phyloP scores from a whole-genome alignment of 2,329 filamentous ascomycete species.

The Neofusicoccum laricinum region DNA sequence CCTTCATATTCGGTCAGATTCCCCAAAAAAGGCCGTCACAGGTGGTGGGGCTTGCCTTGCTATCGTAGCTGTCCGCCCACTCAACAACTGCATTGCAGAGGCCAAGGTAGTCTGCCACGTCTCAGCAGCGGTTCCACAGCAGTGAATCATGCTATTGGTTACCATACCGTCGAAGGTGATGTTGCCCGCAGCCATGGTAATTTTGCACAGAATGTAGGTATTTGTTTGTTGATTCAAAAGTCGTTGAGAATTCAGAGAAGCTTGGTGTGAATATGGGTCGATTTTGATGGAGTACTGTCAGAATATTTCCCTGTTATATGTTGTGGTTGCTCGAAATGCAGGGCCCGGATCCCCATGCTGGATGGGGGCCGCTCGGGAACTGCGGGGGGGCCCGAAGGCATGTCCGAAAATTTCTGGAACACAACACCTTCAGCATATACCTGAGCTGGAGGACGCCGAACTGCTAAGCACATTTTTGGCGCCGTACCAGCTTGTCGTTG shows the following conservation, averaged over 20 bases:
- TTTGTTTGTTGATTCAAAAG: neutral
- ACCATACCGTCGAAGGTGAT: conserved; percentile 21
- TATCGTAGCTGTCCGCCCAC: conserved; percentile 65
- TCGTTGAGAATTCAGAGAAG: neutral
- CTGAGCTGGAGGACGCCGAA: neutral
- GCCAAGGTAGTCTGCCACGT: conserved; percentile 11
- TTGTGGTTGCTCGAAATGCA: neutral
- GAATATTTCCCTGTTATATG: conserved; percentile 1
- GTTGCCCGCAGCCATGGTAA: conserved; percentile 18
- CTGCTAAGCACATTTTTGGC: neutral
- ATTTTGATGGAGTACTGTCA: neutral
- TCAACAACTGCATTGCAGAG: conserved; percentile 27
- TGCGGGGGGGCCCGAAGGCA: conserved; percentile 10
- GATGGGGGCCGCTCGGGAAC: conserved; percentile 2
- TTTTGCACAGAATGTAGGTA: neutral
- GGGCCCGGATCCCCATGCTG: conserved; percentile 15
- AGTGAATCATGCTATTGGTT: neutral
- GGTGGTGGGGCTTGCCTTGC: conserved; percentile 43
- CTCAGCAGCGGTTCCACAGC: neutral
- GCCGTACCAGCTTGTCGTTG: neutral
- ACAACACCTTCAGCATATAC: neutral
- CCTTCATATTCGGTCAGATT: conserved; percentile 27
- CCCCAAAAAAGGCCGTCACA: neutral
- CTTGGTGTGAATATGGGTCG: neutral
- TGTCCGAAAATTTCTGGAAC: conserved; percentile 2